These are phyloP conservation scores for Xylaria flabelliformis DNA, from an alignment of 495 filamentous ascomycete species.

Conservation along the genomic window DNA sequence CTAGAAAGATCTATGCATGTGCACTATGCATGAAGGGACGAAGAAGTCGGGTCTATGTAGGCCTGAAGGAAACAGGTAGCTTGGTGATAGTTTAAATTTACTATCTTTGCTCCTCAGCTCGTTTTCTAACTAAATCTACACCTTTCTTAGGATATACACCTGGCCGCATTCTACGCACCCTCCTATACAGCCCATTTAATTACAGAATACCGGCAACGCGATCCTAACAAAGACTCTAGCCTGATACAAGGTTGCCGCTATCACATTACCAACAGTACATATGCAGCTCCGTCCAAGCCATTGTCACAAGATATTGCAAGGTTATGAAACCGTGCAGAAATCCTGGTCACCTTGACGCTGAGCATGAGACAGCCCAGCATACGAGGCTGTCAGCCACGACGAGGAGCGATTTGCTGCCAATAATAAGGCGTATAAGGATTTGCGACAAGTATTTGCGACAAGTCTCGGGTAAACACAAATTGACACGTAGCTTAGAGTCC, in stretches of 20 bases:
- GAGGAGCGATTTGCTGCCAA: not conserved
- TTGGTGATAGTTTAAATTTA: no score
- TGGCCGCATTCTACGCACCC: not conserved
- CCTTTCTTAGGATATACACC: not conserved
- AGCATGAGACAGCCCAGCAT: not conserved
- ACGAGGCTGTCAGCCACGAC: slow-evolving; percentile 2
- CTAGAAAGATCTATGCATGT: no score
- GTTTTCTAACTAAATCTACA: not conserved
- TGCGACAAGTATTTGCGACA: not conserved
- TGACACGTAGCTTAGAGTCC: not conserved
- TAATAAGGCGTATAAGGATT: not conserved
- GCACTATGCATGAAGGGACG: no score
- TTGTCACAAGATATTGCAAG: not conserved
- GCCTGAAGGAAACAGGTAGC: no score
- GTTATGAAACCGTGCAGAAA: not conserved
- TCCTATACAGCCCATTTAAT: not conserved
- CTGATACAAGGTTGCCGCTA: not conserved
- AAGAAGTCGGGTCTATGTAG: no score
- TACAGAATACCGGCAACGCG: not conserved
- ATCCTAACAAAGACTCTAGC: not conserved
- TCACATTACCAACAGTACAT: slow-evolving; percentile 7
- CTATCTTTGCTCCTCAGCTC: no score
- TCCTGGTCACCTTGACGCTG: not conserved
- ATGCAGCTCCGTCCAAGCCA: not conserved
- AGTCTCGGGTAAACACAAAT: not conserved